These are phyloP conservation scores for Hygrocybe punicea DNA, from an alignment of 768 basidiomycete genomes.

Conservation along the genomic window DNA sequence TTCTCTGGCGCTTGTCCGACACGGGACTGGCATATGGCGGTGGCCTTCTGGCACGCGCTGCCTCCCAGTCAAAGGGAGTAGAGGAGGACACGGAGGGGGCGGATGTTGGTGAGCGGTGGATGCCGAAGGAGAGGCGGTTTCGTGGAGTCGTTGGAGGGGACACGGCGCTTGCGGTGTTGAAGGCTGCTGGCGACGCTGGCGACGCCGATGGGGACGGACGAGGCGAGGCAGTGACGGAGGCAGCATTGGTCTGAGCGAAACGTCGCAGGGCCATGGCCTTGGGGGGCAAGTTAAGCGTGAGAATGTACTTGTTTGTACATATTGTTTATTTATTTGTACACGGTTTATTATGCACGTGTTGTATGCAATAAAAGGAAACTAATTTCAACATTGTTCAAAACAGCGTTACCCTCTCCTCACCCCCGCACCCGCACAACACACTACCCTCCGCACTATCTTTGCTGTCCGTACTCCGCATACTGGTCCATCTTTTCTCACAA, in stretches of 20 bases:
- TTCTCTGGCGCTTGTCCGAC: constrained; percentile 43
- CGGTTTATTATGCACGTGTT: not conserved
- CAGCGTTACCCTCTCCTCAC: not conserved
- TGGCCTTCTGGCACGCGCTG: constrained; percentile 64
- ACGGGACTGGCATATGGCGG: constrained; percentile 70
- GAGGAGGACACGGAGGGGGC: constrained; percentile 76
- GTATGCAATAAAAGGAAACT: not conserved
- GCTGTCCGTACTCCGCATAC: not conserved
- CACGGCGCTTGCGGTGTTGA: not conserved
- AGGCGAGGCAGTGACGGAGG: not conserved
- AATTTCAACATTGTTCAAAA: constrained; percentile 1
- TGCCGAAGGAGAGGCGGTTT: constrained; percentile 49
- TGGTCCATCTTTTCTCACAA: constrained; percentile 38
- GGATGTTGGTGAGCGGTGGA: constrained; percentile 57
- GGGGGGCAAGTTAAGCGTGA: no score
- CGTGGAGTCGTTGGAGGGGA: constrained; percentile 38
- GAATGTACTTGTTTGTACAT: not conserved
- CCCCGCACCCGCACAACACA: not conserved
- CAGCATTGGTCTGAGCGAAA: constrained; percentile 10
- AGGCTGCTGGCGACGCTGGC: constrained; percentile 8
- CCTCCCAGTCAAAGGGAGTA: constrained; percentile 83
- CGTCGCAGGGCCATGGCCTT: not conserved
- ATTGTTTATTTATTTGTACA: not conserved
- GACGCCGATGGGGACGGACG: not conserved
- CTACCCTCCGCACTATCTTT: not conserved